phyloP scores from a whole-genome alignment of 2,329 filamentous ascomycete genomes.

The Fusarium sterilihyphosum region DNA sequence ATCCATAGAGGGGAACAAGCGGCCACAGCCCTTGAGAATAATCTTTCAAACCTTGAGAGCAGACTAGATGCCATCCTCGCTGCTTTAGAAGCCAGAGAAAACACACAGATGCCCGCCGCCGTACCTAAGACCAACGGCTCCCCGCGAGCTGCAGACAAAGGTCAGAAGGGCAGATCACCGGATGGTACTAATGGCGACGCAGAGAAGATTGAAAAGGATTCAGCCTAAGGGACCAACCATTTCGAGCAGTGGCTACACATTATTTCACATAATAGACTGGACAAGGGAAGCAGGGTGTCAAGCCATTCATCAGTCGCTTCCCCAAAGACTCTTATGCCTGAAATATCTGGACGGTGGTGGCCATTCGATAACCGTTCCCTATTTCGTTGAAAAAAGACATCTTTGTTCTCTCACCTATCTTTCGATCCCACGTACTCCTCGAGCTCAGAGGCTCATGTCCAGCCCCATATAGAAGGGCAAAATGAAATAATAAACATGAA shows the following conservation, averaged over 20 bases:
- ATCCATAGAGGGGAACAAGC: conserved; percentile 62
- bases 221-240: background rate
- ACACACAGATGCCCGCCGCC: background rate
- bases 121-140: background rate
- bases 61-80: conserved; percentile 66
- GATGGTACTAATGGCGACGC: conserved; percentile 4
- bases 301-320: conserved; percentile 3
- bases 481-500: background rate
- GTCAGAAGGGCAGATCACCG: background rate
- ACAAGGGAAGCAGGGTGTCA: background rate
- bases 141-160: background rate
- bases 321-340: conserved; percentile 4
- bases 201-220: conserved; percentile 3
- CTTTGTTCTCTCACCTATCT: background rate
- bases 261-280: background rate
- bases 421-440: conserved; percentile 15
- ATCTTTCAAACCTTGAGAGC: conserved; percentile 61
- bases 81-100: conserved; percentile 52
- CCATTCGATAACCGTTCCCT: background rate
- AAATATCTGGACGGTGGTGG: conserved; percentile 1
- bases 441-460: conserved; percentile 21
- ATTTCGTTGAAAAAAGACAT: conserved; percentile 7
- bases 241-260: background rate
- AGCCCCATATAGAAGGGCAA: background rate
- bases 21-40: conserved; percentile 62